Percentiles rank a stretch among this genome's conserved stretches.
These are phyloP conservation scores for Starmerella gropengiesseri DNA, from an alignment of 805 yeast genomes.

Conservation along the genomic window DNA sequence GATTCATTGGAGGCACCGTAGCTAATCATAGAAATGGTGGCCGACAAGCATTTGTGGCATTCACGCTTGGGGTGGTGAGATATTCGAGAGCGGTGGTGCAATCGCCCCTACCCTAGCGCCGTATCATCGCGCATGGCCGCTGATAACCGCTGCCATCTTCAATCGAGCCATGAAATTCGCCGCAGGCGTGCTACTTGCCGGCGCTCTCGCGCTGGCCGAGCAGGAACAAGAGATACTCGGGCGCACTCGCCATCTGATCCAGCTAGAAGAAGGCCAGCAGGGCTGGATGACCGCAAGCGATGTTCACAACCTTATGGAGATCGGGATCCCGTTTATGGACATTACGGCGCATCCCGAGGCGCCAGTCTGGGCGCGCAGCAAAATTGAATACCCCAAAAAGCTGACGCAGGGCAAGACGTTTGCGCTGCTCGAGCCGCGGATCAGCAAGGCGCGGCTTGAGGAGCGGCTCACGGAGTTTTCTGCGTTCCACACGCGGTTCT, in stretches of 20 bases:
- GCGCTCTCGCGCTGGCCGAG: neutral
- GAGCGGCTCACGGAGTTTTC: slow-evolving; percentile 49
- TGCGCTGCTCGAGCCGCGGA: slow-evolving; percentile 32
- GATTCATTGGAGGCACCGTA: no score
- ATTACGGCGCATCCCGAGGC: neutral
- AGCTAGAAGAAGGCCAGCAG: neutral
- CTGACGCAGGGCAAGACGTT: slow-evolving; percentile 34
- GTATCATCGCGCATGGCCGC: neutral
- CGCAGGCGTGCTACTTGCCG: neutral
- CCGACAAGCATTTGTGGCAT: no score
- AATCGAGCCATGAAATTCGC: neutral
- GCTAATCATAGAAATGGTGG: no score
- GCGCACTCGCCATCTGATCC: neutral
- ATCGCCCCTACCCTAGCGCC: neutral
- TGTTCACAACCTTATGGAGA: neutral
- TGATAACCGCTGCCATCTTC: neutral
- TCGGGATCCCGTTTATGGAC: slow-evolving; percentile 5
- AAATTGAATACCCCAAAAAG: slow-evolving; percentile 39
- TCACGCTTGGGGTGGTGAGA: no score
- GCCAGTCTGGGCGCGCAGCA: neutral
- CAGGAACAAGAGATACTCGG: neutral
- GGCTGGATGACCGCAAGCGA: neutral
- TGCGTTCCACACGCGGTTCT: slow-evolving; percentile 62
- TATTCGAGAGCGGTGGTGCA: neutral
- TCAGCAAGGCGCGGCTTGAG: slow-evolving; percentile 39